Conservation (phyloP, 2,329 filamentous ascomycete species). For the Bisporella sp. region DNA sequence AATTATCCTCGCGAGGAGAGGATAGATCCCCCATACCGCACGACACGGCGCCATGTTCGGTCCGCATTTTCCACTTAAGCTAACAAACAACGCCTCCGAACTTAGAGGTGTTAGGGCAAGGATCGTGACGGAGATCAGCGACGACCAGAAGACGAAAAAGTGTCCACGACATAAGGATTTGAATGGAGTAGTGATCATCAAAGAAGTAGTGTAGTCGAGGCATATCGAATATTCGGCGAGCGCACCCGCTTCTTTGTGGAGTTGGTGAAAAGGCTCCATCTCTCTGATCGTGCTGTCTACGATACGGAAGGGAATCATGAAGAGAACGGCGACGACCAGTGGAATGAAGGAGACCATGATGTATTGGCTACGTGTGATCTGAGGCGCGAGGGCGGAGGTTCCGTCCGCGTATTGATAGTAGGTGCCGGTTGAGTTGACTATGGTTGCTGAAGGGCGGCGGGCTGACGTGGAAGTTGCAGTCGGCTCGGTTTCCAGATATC, state of each 20-base stretch:
- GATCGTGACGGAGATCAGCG: too few relatives aligned
- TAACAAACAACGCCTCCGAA: slow-evolving; percentile 13
- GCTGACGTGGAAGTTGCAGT: too few relatives aligned
- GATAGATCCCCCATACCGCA: slow-evolving; percentile 13
- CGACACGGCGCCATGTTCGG: slow-evolving; percentile 4
- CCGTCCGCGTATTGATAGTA: too few relatives aligned
- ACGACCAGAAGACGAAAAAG: too few relatives aligned
- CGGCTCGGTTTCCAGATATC: too few relatives aligned
- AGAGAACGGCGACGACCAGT: slow-evolving; percentile 31
- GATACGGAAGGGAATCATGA: slow-evolving; percentile 34
- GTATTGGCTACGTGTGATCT: too few relatives aligned
- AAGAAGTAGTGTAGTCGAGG: slow-evolving; percentile 11
- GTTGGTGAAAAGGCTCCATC: slow-evolving; percentile 34
- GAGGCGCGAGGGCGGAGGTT: too few relatives aligned
- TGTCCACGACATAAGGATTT: slow-evolving; percentile 1
- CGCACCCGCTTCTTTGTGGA: slow-evolving; percentile 32
- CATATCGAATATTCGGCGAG: slow-evolving; percentile 31
- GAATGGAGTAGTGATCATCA: slow-evolving; percentile 8
- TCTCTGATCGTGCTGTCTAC: slow-evolving; percentile 31
- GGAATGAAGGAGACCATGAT: slow-evolving; percentile 30
- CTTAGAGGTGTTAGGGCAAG: background rate
- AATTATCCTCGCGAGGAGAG: slow-evolving; percentile 12
- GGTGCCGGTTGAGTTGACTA: too few relatives aligned
- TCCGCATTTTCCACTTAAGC: slow-evolving; percentile 8
- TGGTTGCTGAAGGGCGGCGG: too few relatives aligned